Base-by-base conservation (phyloP, 106 monocot species). In the Gastrodia elata region DNA sequence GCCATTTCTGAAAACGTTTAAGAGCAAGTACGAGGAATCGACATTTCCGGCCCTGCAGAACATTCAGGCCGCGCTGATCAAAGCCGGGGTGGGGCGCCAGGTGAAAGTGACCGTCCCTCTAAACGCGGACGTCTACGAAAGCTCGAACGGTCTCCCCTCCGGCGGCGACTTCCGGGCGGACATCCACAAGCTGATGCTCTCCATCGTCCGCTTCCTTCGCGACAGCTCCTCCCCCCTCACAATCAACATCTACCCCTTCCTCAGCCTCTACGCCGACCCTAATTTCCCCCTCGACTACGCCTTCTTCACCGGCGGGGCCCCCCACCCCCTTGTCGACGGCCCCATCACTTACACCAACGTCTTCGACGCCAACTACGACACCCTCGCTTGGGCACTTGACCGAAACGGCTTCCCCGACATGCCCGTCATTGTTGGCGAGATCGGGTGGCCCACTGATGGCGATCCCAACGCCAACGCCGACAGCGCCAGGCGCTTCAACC, bases 221-320 rank as follows among this genome's bases (percentile, higher is more conserved):
- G 82, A 96, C 77, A 92, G 84, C 68, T 80, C 75, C 69, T 85
- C 68, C 38, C 80, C 80, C 8, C 75, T 97, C 82, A 83, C 84
- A 68, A 83, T 97, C 81, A 97, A 97, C 89, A 97, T 97, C 82
- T 97, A 97, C 90, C 92, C 96, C 33, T 97, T 97, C 79, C 90
- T 97, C 77, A 84, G 84, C 82, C 88, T 92, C 78, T 71, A 92
- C 76, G 80, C 82, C 67, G 96, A 97, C 76, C 88, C 92, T 11
- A 39, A 97, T 81, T 97, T 92, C 88, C 96, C 96, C 38, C 8
- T 84, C 77, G 89, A 96, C 74, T 92, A 80, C 77, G 95, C 92
- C 76, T 96, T 88, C 79, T 90, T 94, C 80, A 34, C 41, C 39
- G 80, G 80, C 72, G n/a, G n/a, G n/a, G 36, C 58, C 27, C 34